Evolutionary conservation across 805 yeast species (phyloP).

Genomic region (Yarrowia sp.): DNA sequence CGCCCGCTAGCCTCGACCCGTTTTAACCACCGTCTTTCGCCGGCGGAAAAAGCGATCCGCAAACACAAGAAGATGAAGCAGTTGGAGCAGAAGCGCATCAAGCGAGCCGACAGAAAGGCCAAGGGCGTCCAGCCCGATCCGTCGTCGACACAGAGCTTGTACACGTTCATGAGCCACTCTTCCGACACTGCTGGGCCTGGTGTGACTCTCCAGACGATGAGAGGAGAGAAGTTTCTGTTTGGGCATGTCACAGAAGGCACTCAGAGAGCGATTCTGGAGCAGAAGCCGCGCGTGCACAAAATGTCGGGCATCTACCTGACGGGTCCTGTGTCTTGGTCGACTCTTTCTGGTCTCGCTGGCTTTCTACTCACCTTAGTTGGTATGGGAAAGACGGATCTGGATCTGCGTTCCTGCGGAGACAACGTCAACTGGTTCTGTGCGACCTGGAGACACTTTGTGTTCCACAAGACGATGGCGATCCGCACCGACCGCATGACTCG

Average conservation of each 20-base stretch:
- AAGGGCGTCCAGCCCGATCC: background rate
- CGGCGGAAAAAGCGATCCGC: too few species aligned
- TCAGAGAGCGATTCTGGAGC: conserved; percentile 69
- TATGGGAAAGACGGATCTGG: conserved; percentile 51
- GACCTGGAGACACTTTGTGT: conserved; percentile 84
- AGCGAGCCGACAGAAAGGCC: background rate
- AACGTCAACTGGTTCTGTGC: conserved; percentile 58
- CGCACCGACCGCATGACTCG: conserved; percentile 39
- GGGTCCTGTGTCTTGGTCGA: conserved; percentile 72
- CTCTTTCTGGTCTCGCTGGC: conserved; percentile 93
- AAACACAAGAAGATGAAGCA: too few species aligned
- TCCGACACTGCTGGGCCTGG: conserved; percentile 51
- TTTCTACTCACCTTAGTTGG: conserved; percentile 77
- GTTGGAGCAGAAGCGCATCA: too few species aligned
- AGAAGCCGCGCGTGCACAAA: conserved; percentile 55
- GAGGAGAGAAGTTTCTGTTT: conserved; percentile 59
- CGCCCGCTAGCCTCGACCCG: background rate
- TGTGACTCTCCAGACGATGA: conserved; percentile 46
- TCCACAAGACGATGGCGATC: conserved; percentile 61
- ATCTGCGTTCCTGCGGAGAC: conserved; percentile 44
- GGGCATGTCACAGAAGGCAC: conserved; percentile 86
- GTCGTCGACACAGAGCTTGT: background rate
- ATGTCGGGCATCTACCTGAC: conserved; percentile 69
- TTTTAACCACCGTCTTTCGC: too few species aligned
- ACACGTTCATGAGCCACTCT: conserved; percentile 36